Evolutionary conservation across 495 filamentous ascomycete genomes (phyloP), one percentile per base, ranked within the genome.

Genomic region (Penicillium roqueforti): DNA sequence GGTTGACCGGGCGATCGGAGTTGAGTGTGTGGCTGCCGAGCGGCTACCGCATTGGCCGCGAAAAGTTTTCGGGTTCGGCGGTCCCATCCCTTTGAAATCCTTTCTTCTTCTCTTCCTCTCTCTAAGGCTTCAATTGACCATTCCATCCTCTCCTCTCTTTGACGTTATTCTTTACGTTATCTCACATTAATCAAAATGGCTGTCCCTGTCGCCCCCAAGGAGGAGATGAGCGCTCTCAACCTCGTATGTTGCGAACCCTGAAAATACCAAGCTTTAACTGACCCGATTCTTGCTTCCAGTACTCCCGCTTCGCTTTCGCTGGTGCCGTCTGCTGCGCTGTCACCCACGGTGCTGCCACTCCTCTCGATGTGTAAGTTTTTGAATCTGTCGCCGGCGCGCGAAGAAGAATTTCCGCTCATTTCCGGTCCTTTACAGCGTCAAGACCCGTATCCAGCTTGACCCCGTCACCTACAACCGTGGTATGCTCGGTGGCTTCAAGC

Each of bases 381-480:
- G 23, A 42, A 61, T 13, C 39, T 26, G 43, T 41, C 10, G 19
- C 10, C 39, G 34, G 42, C 20, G 13, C 10, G 16, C 32, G 14
- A 36, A 8, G 2, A 43, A 28, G 25, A n/a, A 47, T 20, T 16
- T 20, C 8, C 29, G 14, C 49, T 38, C 20, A 37, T 31, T 4
- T 1, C 6, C 13, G 11, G 10, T 20, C 18, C 14, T n/a, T 14
- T 60, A 60, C 70, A 95, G 90, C 76, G 89, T 95, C 80, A 95
- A 95, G 85, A 95, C 90, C 62, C 80, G 88, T 73, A 95, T 95
- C 69, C 90, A 95, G 80, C 86, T 95, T 70, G 90, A 95, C 77
- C 90, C 90, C 53, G 80, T 68, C 59, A 92, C 85, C 70, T 95
- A 95, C 80, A 95, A 95, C 86, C 82, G 77, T 61, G 90, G 90